These are phyloP conservation scores for Penicillium coffeae DNA, from an alignment of 495 filamentous ascomycete species.

Conservation along the genomic window DNA sequence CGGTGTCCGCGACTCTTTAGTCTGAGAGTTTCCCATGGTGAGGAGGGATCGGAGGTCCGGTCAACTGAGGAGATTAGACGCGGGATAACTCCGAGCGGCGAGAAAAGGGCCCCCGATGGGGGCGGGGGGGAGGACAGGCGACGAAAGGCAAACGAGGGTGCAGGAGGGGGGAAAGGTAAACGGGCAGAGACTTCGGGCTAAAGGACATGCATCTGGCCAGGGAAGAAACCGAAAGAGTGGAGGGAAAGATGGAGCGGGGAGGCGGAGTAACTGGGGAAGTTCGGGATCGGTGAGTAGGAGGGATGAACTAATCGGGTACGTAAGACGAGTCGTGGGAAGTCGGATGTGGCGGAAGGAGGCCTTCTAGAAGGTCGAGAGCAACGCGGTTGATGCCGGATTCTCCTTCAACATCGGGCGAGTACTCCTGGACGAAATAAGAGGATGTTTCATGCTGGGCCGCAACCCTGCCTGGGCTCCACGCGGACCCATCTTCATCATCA, in stretches of 20 bases:
- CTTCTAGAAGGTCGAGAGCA: background rate
- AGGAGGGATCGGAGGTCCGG: slow-evolving; percentile 3
- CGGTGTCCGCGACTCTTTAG: slow-evolving; percentile 52
- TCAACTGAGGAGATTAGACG: slow-evolving; percentile 8
- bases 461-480: too few relatives aligned
- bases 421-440: background rate
- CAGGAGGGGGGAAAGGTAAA: slow-evolving; percentile 1
- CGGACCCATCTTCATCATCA: background rate
- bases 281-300: slow-evolving; percentile 11
- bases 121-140: slow-evolving; percentile 6
- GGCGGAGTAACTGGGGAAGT: slow-evolving; percentile 26
- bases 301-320: slow-evolving; percentile 9
- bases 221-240: slow-evolving; percentile 8
- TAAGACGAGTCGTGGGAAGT: slow-evolving; percentile 7
- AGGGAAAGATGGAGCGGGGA: slow-evolving; percentile 16
- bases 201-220: slow-evolving; percentile 6
- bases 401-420: background rate
- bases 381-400: too few relatives aligned
- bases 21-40: slow-evolving; percentile 58
- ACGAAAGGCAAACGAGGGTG: slow-evolving; percentile 2
- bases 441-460: background rate
- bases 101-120: slow-evolving; percentile 16
- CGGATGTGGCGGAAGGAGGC: slow-evolving; percentile 21
- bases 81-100: slow-evolving; percentile 16
- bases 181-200: background rate